Evolutionary conservation across 73 alveolate species (phyloP), one percentile per base, ranked within the genome.

Genomic region (Paramecium sonneborni): DNA sequence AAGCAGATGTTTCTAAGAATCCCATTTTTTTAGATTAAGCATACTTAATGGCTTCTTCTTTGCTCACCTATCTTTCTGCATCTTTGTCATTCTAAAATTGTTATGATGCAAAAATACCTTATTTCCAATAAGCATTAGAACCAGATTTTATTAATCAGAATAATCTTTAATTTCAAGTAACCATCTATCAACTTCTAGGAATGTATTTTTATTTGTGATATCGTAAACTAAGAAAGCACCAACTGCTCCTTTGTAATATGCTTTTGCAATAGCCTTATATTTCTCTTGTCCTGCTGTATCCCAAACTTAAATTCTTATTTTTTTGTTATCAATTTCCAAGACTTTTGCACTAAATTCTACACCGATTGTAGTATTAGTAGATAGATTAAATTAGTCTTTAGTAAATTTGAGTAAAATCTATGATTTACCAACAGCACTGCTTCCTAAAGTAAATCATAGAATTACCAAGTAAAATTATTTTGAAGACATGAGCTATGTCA

Each of bases 281-380:
- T 84, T 88, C 28, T 88, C 94, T 72, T 88, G 44, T 34, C 94
- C 94, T 34, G 94, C 94, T 74, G 94, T 88, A 72, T 88, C 94
- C 94, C 94, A 88, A 48, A 96, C 93, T 93, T 95, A 94, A 41
- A 96, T 95, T 93, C 95, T 97, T n/a, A 96, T 88, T 14, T 91
- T 85, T 58, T 91, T 85, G 20, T 95, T 97, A 88, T 94, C 96
- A 28, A 95, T 67, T 30, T 62, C 88, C 9, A 97, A 68, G 9
- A 92, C 30, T 91, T 97, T 97, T 24, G 98, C 92, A 8, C 97
- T 97, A 93, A 96, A 97, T 91, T 96, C 99, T 0, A 96, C 98
- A 23, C 98, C 99, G 20, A 96, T 95, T 20, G 99, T 97, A n/a
- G 98, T 92, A 44, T 82, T 82, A 41, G 96, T 58, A 82, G 90